Conservation (phyloP, 2,329 filamentous ascomycete genomes). For the Calonectria pseudoturangicola region DNA sequence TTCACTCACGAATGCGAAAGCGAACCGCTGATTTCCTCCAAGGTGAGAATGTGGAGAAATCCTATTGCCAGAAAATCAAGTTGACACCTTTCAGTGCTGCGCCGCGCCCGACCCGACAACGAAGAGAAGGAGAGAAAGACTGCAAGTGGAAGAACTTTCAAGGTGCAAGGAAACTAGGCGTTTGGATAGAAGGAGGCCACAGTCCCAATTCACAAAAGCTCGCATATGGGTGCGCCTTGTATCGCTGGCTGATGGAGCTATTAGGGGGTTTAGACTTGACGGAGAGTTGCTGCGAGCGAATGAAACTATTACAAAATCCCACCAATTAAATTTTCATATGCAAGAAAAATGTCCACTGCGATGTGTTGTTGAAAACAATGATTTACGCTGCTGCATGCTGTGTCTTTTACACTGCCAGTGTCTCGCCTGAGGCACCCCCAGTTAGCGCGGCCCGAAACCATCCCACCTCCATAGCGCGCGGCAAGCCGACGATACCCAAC, state of each 20-base stretch:
- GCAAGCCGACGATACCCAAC: conserved; percentile 33
- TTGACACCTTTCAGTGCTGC: conserved; percentile 81
- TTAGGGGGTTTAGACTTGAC: conserved; percentile 27
- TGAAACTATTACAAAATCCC: conserved; percentile 47
- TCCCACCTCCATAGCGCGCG: conserved; percentile 42
- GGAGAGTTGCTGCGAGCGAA: conserved; percentile 50
- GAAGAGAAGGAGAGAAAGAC: conserved; percentile 99
- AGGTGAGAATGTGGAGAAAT: conserved; percentile 75
- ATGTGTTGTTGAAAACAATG: conserved; percentile 4
- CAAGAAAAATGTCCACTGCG: not conserved
- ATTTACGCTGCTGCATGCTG: not conserved
- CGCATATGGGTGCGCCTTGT: conserved; percentile 25
- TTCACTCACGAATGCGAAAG: conserved; percentile 98
- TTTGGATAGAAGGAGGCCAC: conserved; percentile 38
- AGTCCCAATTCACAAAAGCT: conserved; percentile 37
- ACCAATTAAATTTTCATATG: conserved; percentile 37
- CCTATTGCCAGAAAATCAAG: conserved; percentile 15
- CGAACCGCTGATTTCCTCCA: conserved; percentile 98
- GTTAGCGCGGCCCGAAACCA: conserved; percentile 45
- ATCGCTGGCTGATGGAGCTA: conserved; percentile 19
- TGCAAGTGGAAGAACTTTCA: conserved; percentile 95
- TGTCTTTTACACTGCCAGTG: conserved; percentile 15
- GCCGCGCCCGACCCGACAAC: conserved; percentile 93
- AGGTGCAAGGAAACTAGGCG: conserved; percentile 64
- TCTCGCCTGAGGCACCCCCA: conserved; percentile 52